These are phyloP conservation scores for Haplographium delicatum DNA, from an alignment of 495 filamentous ascomycete species.

Conservation along the genomic window DNA sequence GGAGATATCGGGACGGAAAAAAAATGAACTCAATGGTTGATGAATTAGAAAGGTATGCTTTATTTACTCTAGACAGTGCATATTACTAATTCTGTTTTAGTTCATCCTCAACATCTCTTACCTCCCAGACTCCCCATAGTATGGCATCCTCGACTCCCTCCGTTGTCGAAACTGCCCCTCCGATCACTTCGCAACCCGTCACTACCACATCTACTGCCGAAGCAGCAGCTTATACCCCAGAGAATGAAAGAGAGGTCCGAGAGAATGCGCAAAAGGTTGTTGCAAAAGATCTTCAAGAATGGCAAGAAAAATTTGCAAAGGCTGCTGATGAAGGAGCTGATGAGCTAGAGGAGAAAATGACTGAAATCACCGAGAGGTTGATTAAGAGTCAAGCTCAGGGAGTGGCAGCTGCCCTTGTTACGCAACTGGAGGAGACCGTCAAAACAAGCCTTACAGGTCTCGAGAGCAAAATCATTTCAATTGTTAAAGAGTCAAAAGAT, in stretches of 20 bases:
- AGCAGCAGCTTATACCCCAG: conserved; percentile 15
- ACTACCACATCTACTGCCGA: conserved; percentile 20
- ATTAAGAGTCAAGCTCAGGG: conserved; percentile 58
- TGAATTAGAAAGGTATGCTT: conserved; percentile 44
- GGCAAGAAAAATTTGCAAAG: conserved; percentile 80
- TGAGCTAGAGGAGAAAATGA: conserved; percentile 61
- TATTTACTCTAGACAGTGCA: background rate
- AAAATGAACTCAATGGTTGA: conserved; percentile 54
- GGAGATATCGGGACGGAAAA: conserved; percentile 69
- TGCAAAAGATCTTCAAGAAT: conserved; percentile 68
- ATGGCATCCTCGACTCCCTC: conserved; percentile 29
- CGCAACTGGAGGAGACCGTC: conserved; percentile 61
- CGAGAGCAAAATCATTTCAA: conserved; percentile 58
- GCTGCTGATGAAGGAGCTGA: conserved; percentile 76
- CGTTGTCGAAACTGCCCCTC: conserved; percentile 16
- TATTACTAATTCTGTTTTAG: conserved; percentile 12
- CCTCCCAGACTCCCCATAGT: conserved; percentile 15
- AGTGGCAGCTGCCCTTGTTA: conserved; percentile 61
- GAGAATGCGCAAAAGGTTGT: conserved; percentile 58
- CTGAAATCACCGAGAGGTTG: conserved; percentile 72
- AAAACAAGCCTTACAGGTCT: conserved; percentile 57
- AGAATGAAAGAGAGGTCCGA: conserved; percentile 34
- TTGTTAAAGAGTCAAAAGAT: conserved; percentile 51
- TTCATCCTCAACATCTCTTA: conserved; percentile 21
- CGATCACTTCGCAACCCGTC: conserved; percentile 15